Base-by-base conservation (phyloP, 805 yeast genomes). In the Cyberlindnera euphorbiae region DNA sequence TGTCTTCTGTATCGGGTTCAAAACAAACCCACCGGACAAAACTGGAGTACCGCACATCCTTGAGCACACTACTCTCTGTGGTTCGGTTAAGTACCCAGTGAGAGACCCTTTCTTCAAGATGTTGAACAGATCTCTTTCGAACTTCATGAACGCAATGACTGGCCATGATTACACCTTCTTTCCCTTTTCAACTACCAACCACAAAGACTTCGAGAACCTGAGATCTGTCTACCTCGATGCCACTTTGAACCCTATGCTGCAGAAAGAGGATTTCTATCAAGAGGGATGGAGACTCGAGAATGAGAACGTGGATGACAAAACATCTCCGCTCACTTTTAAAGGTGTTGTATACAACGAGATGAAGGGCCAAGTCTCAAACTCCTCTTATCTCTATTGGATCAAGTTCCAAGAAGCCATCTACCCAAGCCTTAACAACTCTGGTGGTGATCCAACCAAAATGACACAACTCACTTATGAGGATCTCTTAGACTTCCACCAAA, bases 91-190 rank as follows among this genome's bases (percentile, higher is more conserved):
- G 54, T 93, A 77, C 58, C 97, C 97, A 3, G 96, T 93, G 2
- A 69, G 97, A 47, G 98, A 93, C 61, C 98, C 98, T 2, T 93
- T 93, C 60, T 93, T 93, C 73, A 90, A 90, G 58, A 93, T 93
- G 98, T 68, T 90, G 41, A 90, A 88, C 58, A 66, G 97, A 45
- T 87, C 97, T n/a, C 64, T 93, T 52, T 79, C 96, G 23, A 93
- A 87, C 58, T 93, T 88, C 61, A 93, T 93, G 98, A 93, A 93
- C 58, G 98, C 98, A 8, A 86, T 93, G 96, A 93, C 98, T 0
- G 98, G 95, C 16, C 89, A 84, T 50, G 97, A 93, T 60, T 89
- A 88, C 55, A 93, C 98, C 0, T 89, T 79, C 59, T 93, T 84
- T 52, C 98, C 98, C 5, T 93, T 93, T 66, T 84, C 97, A 19